Evolutionary conservation across 2,329 filamentous ascomycete genomes (phyloP).

Genomic region (Epichloe glyceriae): DNA sequence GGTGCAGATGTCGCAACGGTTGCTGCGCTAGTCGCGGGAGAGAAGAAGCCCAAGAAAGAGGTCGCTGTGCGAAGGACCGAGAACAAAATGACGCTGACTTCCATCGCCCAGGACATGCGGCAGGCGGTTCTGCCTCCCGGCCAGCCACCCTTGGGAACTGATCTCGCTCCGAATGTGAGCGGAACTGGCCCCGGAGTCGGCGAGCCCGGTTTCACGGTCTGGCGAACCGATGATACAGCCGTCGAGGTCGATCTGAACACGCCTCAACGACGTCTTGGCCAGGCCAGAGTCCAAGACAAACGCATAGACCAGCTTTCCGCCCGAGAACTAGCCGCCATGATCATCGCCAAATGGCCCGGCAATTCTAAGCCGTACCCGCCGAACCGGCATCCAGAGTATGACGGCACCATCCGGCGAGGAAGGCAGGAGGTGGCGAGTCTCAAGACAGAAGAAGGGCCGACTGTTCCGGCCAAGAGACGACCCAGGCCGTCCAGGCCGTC

Average conservation of each 20-base stretch:
- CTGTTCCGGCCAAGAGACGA: background rate
- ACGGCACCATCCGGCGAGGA: background rate
- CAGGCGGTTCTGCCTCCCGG: background rate
- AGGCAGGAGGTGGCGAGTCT: background rate
- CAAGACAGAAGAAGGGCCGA: background rate
- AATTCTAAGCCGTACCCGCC: background rate
- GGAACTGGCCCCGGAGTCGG: background rate
- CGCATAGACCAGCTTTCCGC: background rate
- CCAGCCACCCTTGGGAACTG: background rate
- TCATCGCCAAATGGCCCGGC: background rate
- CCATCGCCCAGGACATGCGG: slow-evolving; percentile 2
- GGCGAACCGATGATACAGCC: no score
- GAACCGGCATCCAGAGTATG: background rate
- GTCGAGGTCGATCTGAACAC: no score
- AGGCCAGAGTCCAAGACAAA: background rate
- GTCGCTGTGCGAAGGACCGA: background rate
- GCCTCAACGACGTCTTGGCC: no score
- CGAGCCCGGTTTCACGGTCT: background rate
- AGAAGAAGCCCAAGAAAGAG: background rate
- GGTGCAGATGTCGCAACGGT: background rate
- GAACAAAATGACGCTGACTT: slow-evolving; percentile 3
- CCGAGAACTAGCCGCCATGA: background rate
- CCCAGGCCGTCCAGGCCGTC: no score
- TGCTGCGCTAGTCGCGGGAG: background rate
- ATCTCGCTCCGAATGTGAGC: background rate